Evolutionary conservation across 2,329 filamentous ascomycete species (phyloP).

Genomic region (Mariannaea elegans): DNA sequence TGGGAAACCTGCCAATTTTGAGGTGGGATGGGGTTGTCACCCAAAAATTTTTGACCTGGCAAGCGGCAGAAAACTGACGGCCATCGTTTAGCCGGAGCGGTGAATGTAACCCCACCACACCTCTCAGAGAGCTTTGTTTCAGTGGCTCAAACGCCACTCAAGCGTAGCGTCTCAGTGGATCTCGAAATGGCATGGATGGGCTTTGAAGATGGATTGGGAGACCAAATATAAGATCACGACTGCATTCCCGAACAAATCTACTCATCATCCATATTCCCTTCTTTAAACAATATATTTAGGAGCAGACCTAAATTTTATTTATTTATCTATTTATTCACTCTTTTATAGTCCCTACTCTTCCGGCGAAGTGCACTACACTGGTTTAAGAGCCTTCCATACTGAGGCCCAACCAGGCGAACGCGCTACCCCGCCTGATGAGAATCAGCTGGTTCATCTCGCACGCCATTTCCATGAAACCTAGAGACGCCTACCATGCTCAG

Average conservation of each 20-base stretch:
- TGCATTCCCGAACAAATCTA: no score
- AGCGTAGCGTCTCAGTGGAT: slow-evolving; percentile 7
- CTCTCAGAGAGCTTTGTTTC: not conserved
- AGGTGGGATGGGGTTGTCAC: slow-evolving; percentile 38
- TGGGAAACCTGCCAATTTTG: slow-evolving; percentile 19
- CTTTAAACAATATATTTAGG: no score
- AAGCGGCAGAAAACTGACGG: slow-evolving; percentile 37
- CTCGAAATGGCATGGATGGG: not conserved
- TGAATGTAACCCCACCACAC: slow-evolving; percentile 24
- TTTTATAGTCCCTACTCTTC: not conserved
- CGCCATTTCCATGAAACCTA: not conserved
- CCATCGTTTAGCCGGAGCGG: slow-evolving; percentile 42
- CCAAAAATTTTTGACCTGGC: slow-evolving; percentile 39
- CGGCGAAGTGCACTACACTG: no score
- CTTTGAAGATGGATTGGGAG: slow-evolving; percentile 11
- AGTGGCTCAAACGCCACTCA: slow-evolving; percentile 1
- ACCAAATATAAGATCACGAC: not conserved
- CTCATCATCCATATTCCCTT: no score
- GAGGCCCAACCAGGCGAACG: not conserved
- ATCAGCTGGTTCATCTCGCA: not conserved
- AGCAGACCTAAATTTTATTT: no score
- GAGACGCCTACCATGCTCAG: slow-evolving; percentile 7
- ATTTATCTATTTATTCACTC: no score
- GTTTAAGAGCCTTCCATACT: not conserved
- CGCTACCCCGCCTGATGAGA: slow-evolving; percentile 2